These are phyloP conservation scores for Aspergillus baeticus DNA, from an alignment of 495 filamentous ascomycete species.

Conservation along the genomic window DNA sequence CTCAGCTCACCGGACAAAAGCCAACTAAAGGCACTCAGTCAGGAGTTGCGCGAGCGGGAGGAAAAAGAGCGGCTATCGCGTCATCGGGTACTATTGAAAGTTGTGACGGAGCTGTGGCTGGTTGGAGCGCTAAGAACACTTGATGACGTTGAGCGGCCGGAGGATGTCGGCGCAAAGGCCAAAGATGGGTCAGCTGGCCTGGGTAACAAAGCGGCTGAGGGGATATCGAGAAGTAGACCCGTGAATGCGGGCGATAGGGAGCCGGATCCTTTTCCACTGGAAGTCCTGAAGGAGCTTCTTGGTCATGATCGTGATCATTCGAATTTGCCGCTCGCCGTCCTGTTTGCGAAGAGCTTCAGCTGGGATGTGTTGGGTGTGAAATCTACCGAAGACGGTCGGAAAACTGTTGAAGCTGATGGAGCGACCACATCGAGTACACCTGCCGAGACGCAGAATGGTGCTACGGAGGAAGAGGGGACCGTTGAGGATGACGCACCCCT, in stretches of 20 bases:
- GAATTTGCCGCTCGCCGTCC: conserved; percentile 85
- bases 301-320: conserved; percentile 89
- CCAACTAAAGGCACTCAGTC: conserved; percentile 71
- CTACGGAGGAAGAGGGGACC: conserved; percentile 35
- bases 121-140: conserved; percentile 82
- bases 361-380: conserved; percentile 93
- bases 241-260: conserved; percentile 35
- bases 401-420: conserved; percentile 82
- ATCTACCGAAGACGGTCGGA: conserved; percentile 68
- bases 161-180: conserved; percentile 70
- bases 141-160: conserved; percentile 83
- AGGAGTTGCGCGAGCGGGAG: conserved; percentile 87
- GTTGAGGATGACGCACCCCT: conserved; percentile 67
- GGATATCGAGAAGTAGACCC: conserved; percentile 45
- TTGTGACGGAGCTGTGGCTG: conserved; percentile 96
- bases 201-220: conserved; percentile 53
- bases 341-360: conserved; percentile 93
- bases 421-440: conserved; percentile 52
- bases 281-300: conserved; percentile 93
- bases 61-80: conserved; percentile 89
- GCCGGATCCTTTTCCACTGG: conserved; percentile 86
- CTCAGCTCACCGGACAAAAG: conserved; percentile 90
- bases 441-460: conserved; percentile 47
- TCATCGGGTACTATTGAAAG: conserved; percentile 81
- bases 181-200: conserved; percentile 54